phyloP scores from a whole-genome alignment of 2,329 filamentous ascomycete genomes.

The Plectosphaerella cucumerina region DNA sequence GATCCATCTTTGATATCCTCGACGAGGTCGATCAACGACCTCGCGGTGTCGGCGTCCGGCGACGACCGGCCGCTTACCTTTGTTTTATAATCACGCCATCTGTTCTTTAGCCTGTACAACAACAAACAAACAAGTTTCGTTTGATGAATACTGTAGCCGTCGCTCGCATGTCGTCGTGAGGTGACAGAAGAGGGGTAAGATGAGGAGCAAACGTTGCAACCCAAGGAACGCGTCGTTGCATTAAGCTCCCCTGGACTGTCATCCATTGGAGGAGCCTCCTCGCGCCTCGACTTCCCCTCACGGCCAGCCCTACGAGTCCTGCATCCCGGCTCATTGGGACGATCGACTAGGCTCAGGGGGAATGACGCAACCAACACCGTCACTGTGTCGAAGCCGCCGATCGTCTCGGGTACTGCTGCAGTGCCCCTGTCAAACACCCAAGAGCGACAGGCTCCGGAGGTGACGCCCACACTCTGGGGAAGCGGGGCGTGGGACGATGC shows the following conservation, averaged over 20 bases:
- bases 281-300: neutral
- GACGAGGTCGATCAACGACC: neutral
- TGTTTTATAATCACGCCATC: neutral
- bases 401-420: too few relatives aligned
- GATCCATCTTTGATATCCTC: neutral
- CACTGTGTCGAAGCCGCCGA: too few relatives aligned
- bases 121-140: neutral
- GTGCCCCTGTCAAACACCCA: too few relatives aligned
- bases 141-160: neutral
- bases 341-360: neutral
- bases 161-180: too few relatives aligned
- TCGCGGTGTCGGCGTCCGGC: neutral
- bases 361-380: too few relatives aligned
- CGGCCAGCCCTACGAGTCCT: neutral
- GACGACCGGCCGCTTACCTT: neutral
- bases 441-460: too few relatives aligned
- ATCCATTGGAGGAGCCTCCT: neutral
- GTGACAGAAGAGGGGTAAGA: neutral
- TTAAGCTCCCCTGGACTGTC: neutral
- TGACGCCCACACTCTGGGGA: too few relatives aligned
- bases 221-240: neutral
- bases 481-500: too few relatives aligned
- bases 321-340: neutral
- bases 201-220: neutral
- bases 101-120: neutral